Evolutionary conservation across 306 rosid species (phyloP).

Genomic region (Nissolia schottii): DNA sequence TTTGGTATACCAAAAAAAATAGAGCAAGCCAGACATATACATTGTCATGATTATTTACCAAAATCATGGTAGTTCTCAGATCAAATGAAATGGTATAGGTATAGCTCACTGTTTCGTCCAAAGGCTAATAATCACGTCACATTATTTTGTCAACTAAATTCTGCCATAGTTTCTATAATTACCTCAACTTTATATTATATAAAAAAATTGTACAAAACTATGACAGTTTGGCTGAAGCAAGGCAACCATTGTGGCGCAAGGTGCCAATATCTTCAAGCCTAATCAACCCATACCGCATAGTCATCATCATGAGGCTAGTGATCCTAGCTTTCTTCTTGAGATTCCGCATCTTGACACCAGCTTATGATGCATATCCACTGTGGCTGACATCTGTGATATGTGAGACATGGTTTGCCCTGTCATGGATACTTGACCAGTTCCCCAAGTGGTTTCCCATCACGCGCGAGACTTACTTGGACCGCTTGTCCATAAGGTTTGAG

Average conservation of each 20-base stretch:
- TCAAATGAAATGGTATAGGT: no score
- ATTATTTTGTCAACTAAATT: no score
- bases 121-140: no score
- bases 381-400: conserved; percentile 90
- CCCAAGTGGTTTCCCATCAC: conserved; percentile 84
- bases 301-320: conserved; percentile 39
- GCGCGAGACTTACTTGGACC: conserved; percentile 69
- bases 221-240: conserved; percentile 83
- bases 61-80: no score
- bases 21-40: no score
- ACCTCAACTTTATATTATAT: neutral
- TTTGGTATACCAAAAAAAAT: neutral
- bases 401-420: conserved; percentile 90
- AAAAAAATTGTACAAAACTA: neutral
- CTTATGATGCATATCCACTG: conserved; percentile 64
- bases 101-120: no score
- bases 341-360: conserved; percentile 52
- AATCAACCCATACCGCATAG: conserved; percentile 49
- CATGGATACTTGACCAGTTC: conserved; percentile 91
- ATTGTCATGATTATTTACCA: no score
- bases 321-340: conserved; percentile 43
- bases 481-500: conserved; percentile 71
- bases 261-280: conserved; percentile 45
- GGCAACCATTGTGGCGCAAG: conserved; percentile 75
- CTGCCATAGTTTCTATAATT: neutral